Conservation (phyloP, 2,329 filamentous ascomycete genomes). For the Cladosporium velox region DNA sequence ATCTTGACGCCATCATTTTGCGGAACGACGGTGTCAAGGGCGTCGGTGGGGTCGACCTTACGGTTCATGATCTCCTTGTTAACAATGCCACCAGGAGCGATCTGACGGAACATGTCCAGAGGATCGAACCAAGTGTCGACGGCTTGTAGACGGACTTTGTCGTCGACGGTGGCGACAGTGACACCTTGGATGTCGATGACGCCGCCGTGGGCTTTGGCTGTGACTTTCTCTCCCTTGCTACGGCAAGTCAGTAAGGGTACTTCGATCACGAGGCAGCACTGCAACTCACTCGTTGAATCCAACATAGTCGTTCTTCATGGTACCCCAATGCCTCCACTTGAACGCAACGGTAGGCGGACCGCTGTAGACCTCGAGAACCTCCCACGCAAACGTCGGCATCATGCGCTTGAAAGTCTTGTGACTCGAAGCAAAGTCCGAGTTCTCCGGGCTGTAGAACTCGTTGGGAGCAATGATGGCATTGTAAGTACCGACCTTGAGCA, state of each 20-base stretch:
- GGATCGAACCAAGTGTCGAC: slow-evolving; percentile 69
- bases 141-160: slow-evolving; percentile 58
- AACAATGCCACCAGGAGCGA: slow-evolving; percentile 53
- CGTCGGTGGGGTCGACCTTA: slow-evolving; percentile 35
- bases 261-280: not conserved
- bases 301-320: slow-evolving; percentile 67
- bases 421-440: slow-evolving; percentile 63
- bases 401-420: slow-evolving; percentile 73
- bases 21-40: slow-evolving; percentile 26
- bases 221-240: slow-evolving; percentile 65
- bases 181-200: slow-evolving; percentile 64
- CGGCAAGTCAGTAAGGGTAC: slow-evolving; percentile 27
- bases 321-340: slow-evolving; percentile 69
- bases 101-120: slow-evolving; percentile 67
- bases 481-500: slow-evolving; percentile 69
- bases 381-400: slow-evolving; percentile 74
- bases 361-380: slow-evolving; percentile 68
- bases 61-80: slow-evolving; percentile 46
- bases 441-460: slow-evolving; percentile 63
- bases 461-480: slow-evolving; percentile 66
- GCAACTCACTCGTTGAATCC: slow-evolving; percentile 62
- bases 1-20: slow-evolving; percentile 29
- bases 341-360: slow-evolving; percentile 64
- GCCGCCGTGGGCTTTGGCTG: slow-evolving; percentile 61
- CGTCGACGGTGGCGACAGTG: slow-evolving; percentile 63